Conservation (phyloP, 768 basidiomycete genomes). For the Boletus bicolor region DNA sequence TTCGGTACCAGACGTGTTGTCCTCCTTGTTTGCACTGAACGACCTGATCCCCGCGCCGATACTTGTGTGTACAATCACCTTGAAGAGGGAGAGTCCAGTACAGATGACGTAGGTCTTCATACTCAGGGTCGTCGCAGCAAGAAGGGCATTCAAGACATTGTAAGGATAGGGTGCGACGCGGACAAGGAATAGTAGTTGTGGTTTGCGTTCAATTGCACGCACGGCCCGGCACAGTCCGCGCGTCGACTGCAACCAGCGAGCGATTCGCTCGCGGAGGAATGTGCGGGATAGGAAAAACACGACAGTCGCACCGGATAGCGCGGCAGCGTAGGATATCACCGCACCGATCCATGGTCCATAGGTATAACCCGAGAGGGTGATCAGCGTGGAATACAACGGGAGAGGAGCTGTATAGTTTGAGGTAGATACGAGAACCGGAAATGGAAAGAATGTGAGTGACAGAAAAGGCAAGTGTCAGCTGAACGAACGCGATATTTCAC, state of each 20-base stretch:
- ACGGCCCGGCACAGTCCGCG: constrained; percentile 76
- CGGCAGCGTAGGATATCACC: constrained; percentile 82
- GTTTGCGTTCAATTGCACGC: constrained; percentile 82
- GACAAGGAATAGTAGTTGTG: constrained; percentile 86
- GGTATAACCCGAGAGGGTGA: constrained; percentile 88
- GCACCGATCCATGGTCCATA: constrained; percentile 84
- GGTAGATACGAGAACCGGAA: constrained; percentile 4
- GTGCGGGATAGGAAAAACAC: constrained; percentile 80
- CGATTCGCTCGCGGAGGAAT: constrained; percentile 68
- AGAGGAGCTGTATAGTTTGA: constrained; percentile 60
- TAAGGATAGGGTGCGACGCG: constrained; percentile 90
- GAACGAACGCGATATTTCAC: constrained; percentile 1
- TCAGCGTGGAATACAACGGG: constrained; percentile 90
- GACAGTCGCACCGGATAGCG: constrained; percentile 76
- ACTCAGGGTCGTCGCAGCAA: constrained; percentile 80
- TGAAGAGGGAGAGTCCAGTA: constrained; percentile 83
- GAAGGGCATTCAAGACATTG: constrained; percentile 93
- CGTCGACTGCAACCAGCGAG: constrained; percentile 68
- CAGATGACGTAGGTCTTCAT: constrained; percentile 74
- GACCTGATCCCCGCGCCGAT: constrained; percentile 83
- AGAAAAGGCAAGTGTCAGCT: constrained; percentile 6
- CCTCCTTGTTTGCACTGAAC: constrained; percentile 54
- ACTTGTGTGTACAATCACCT: constrained; percentile 87
- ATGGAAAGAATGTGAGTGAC: constrained; percentile 7
- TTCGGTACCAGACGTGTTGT: constrained; percentile 36